phyloP scores from a whole-genome alignment of 306 rosid species.

The Cotoneaster glaucophyllus region DNA sequence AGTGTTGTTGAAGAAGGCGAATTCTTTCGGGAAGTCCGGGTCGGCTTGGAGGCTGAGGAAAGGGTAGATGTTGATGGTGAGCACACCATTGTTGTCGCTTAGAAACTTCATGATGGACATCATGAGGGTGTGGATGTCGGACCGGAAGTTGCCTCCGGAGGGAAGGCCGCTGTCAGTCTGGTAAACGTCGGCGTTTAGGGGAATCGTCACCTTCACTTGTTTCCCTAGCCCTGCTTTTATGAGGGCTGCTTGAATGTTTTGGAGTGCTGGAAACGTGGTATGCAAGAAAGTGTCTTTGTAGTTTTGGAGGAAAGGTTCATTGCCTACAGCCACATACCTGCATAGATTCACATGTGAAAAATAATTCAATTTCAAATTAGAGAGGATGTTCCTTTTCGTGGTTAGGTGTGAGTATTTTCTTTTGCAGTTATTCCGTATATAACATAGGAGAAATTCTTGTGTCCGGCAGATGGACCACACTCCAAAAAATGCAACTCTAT shows the following conservation, averaged over 20 bases:
- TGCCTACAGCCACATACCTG: conserved; percentile 83
- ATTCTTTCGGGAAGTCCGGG: conserved; percentile 84
- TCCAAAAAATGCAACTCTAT: neutral
- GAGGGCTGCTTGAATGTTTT: conserved; percentile 89
- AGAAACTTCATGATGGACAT: conserved; percentile 65
- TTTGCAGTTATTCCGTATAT: too few species aligned
- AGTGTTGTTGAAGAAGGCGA: conserved; percentile 70
- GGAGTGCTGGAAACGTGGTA: conserved; percentile 72
- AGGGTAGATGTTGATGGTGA: conserved; percentile 88
- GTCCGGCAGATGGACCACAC: neutral
- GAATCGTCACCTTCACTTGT: conserved; percentile 83
- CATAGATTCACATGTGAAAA: neutral
- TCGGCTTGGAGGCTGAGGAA: conserved; percentile 93
- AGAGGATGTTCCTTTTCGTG: too few species aligned
- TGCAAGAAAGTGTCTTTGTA: conserved; percentile 55
- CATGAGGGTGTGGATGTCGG: conserved; percentile 60
- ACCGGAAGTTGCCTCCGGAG: conserved; percentile 76
- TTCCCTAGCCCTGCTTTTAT: conserved; percentile 79
- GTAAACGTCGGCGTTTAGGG: conserved; percentile 90
- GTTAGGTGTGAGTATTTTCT: too few species aligned
- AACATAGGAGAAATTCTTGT: too few species aligned
- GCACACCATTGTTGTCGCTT: conserved; percentile 45
- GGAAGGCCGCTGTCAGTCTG: conserved; percentile 60
- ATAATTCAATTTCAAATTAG: neutral
- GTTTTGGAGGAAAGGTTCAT: conserved; percentile 76